phyloP scores from a whole-genome alignment of 352 stramenopile species.

The Globisporangium orthogonon region DNA sequence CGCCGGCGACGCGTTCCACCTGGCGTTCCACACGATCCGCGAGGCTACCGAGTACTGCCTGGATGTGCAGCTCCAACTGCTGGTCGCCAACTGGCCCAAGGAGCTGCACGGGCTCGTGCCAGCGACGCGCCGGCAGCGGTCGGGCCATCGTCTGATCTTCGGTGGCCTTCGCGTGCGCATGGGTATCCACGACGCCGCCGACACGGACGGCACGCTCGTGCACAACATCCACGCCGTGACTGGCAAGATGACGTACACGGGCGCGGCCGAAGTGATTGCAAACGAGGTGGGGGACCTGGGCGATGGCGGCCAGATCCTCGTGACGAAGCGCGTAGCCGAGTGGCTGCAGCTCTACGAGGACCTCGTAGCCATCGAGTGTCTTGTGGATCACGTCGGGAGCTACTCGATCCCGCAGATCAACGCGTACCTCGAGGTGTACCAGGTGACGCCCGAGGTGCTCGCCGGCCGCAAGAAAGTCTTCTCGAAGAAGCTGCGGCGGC shows the following conservation, averaged over 20 bases:
- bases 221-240: constrained; percentile 58
- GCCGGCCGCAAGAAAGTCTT: constrained; percentile 10
- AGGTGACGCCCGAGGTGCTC: constrained; percentile 21
- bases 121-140: constrained; percentile 44
- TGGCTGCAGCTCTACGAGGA: constrained; percentile 35
- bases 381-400: constrained; percentile 1
- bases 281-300: constrained; percentile 59
- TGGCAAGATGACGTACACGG: constrained; percentile 57
- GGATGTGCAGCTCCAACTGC: constrained; percentile 46
- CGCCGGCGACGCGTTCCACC: constrained; percentile 60
- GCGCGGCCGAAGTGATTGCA: constrained; percentile 52
- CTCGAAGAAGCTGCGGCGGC: constrained; percentile 6
- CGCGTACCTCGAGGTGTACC: constrained; percentile 32
- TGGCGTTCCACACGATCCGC: constrained; percentile 58
- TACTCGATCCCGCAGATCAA: constrained; percentile 30
- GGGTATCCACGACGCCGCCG: constrained; percentile 61
- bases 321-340: constrained; percentile 50
- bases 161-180: constrained; percentile 65
- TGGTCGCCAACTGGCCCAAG: constrained; percentile 55
- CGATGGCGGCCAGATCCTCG: constrained; percentile 60
- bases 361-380: not conserved
- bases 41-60: constrained; percentile 66
- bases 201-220: constrained; percentile 45
- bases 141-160: constrained; percentile 42
- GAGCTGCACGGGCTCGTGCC: constrained; percentile 42